Base-by-base conservation (phyloP, 2,329 filamentous ascomycete genomes). In the Fusarium hostae region DNA sequence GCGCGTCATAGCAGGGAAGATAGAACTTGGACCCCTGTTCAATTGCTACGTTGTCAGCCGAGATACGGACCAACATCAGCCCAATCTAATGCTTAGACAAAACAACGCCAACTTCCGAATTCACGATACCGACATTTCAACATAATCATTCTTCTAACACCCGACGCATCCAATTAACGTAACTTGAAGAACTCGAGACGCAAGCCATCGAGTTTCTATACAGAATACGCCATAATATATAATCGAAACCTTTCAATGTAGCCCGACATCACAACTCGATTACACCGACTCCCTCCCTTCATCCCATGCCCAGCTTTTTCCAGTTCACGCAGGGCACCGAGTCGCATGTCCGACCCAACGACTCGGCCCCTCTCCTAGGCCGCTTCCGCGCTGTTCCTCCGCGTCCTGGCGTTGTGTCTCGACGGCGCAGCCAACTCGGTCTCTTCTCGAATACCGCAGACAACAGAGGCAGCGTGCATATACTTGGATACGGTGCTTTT, bases 281-380 rank as follows among this genome's bases (percentile, higher is more conserved):
- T 37, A 71, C 68, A 59, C 48, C 63, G 44, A 68, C 63, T 54
- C 50, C 65, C 56, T 37, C 44, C 48, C 64, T 57, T 39, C 45
- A 70, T 74, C 62, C 70, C 67, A 91, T 91, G 89, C 88, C 89
- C 77, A 84, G 86, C 76, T 90, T 91, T 84, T 91, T 92, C 82
- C 85, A 87, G 78, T 92, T 92, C 81, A 89, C 89, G 70, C 89
- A 89, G 77, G 90, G 89, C 79, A 86, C 83, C 76, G 90, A 91
- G 81, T 86, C 88, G 70, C 85, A 84, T 75, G 82, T 84, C 66
- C 84, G 84, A 55, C 84, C 84, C 63, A 83, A 82, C 73, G 86
- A 90, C 75, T 82, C 87, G 44, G 88, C 89, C 22, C 89, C 90
- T 28, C 81, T 91, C 12, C 86, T 91, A 4, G 90, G 90, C 68